Evolutionary conservation across 2,329 filamentous ascomycete species (phyloP), one percentile per base, ranked within the genome.

Genomic region (Ophiostoma triangulosporum): DNA sequence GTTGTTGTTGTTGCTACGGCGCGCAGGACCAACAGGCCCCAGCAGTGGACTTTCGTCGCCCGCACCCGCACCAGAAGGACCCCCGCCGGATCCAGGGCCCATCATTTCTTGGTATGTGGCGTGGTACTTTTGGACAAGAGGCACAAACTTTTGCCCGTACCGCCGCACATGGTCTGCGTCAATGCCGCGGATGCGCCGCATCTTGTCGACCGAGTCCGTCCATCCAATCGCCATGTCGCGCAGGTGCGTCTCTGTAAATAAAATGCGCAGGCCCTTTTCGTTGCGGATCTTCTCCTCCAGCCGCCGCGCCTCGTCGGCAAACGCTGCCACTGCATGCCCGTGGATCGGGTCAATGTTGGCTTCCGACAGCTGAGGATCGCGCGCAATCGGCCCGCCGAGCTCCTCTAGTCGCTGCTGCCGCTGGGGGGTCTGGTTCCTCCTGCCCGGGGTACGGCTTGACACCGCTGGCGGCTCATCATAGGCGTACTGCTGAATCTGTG

Each of bases 161-260:
- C 71, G 69, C 45, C 72, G 63, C 24, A 88, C 82, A 62, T 80
- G 83, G 26, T 80, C 77, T 1, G 64, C 58, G 52, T 83, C 75
- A 55, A 90, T 83, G 9, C 75, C 77, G 0, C 74, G 73, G 49
- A 91, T 84, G 8, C 66, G 65, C 31, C 68, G 69, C 80, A 93
- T 85, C 54, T 80, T 70, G 15, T 77, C 74, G 9, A 79, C 61
- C 8, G 72, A 78, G 7, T 70, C 73, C 1, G 85, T 86, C 72
- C 85, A 84, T 32, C 73, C 67, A 50, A 88, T 78, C 12, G 78
- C 83, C 84, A 93, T 90, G 59, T 84, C 77, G 33, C 82, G 78
- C 50, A 89, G 74, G 14, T 87, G 74, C 22, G 73, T 73, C 56
- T 88, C 83, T 0, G 80, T 81, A 63, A 93, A 93, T 0, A 83